phyloP scores from a whole-genome alignment of 225 moss, liverwort and hornwort species.

The Rhytidiadelphus loreus region DNA sequence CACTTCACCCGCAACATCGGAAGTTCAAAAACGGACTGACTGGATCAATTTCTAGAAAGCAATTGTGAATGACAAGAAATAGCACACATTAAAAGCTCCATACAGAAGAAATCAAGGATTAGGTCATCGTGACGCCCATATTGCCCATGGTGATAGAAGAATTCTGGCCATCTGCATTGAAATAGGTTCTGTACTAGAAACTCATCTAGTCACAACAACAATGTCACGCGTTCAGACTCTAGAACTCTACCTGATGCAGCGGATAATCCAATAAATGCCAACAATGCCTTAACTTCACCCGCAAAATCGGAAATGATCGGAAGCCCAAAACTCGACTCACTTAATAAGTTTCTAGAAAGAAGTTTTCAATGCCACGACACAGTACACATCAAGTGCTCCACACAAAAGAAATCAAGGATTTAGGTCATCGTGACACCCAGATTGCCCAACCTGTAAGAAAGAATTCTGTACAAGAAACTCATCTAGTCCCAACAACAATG shows the following conservation, averaged over 20 bases:
- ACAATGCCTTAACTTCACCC: not conserved
- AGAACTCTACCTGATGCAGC: not conserved
- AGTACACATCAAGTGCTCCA: not conserved
- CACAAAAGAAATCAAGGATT: not conserved
- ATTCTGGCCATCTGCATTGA: not conserved
- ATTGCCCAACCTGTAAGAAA: not conserved
- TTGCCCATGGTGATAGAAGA: not conserved
- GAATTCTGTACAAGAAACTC: not conserved
- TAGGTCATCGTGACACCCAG: not conserved
- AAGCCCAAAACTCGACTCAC: not conserved
- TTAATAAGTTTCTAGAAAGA: not conserved
- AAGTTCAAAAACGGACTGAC: not conserved
- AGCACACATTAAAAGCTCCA: not conserved
- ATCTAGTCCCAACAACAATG: not conserved
- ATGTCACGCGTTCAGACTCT: not conserved
- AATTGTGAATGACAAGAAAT: not conserved
- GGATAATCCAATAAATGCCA: not conserved
- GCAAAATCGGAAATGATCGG: not conserved
- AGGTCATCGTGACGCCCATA: not conserved
- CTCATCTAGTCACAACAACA: not conserved
- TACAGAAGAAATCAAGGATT: not conserved
- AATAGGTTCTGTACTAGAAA: not conserved
- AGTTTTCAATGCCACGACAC: not conserved
- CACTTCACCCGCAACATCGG: not conserved
- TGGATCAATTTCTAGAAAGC: not conserved